A percentile compares a stretch with the other conserved stretches of the same genome.
Evolutionary conservation across 148 eudicot genomes (phyloP).

Genomic region (Persicaria maculosa): DNA sequence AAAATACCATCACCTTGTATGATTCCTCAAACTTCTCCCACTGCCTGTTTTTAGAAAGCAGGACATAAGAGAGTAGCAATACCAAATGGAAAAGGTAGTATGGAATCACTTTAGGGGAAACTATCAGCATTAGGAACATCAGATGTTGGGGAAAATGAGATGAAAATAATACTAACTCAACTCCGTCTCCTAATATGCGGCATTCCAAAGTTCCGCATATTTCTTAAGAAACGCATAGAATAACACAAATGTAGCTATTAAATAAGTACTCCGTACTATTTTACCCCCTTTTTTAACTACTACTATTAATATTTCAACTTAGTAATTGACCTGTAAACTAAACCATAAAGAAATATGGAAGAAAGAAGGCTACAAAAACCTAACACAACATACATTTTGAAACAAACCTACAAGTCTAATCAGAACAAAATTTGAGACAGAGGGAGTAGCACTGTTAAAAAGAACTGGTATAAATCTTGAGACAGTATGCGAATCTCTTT

Average conservation of each 20-base stretch:
- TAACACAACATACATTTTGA: too few relatives aligned
- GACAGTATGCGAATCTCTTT: neutral
- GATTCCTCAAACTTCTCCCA: constrained; percentile 95
- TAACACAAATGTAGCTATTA: too few relatives aligned
- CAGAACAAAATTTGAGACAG: too few relatives aligned
- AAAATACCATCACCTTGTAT: constrained; percentile 65
- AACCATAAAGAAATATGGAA: too few relatives aligned
- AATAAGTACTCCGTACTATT: too few relatives aligned
- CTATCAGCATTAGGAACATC: neutral
- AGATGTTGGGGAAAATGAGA: neutral
- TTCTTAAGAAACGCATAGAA: too few relatives aligned
- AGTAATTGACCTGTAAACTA: too few relatives aligned
- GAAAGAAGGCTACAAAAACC: too few relatives aligned
- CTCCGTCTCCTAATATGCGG: neutral
- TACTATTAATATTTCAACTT: too few relatives aligned
- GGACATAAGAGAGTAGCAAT: neutral
- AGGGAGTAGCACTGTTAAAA: neutral
- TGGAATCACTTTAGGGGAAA: neutral
- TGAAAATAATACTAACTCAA: neutral
- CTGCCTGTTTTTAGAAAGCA: constrained; percentile 32
- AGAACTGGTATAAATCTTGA: neutral
- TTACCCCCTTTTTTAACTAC: too few relatives aligned
- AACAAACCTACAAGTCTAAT: too few relatives aligned
- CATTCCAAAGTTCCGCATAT: too few relatives aligned
- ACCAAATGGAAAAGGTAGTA: constrained; percentile 4